Conservation (phyloP, 805 yeast species). For the Millerozyma miso region DNA sequence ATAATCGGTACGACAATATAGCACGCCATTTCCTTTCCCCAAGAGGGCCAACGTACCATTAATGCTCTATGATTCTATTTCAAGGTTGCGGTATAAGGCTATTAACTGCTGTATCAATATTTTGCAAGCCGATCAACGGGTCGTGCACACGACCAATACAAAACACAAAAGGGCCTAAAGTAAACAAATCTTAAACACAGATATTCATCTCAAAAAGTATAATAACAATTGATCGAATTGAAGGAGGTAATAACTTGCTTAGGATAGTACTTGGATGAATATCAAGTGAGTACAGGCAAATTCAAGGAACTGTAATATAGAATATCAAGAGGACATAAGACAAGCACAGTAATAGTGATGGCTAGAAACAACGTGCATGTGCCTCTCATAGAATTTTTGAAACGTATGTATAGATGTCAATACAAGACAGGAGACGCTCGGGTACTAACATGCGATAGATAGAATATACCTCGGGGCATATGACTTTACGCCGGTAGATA, state of each 20-base stretch:
- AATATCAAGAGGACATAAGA: neutral
- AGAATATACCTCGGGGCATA: constrained; percentile 89
- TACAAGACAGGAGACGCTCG: neutral
- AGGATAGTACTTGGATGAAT: neutral
- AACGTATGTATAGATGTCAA: constrained; percentile 28
- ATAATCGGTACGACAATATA: too few relatives aligned
- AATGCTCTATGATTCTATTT: too few relatives aligned
- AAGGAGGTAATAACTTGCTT: neutral
- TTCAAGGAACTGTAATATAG: neutral
- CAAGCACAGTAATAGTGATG: constrained; percentile 7
- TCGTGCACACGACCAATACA: too few relatives aligned
- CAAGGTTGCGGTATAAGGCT: too few relatives aligned
- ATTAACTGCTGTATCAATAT: too few relatives aligned
- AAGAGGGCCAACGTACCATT: too few relatives aligned
- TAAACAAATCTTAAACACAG: neutral
- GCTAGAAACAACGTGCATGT: constrained; percentile 17
- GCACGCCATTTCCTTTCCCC: too few relatives aligned
- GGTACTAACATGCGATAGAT: constrained; percentile 30
- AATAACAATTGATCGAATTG: neutral
- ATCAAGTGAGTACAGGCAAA: neutral
- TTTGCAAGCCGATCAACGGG: too few relatives aligned
- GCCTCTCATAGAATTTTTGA: constrained; percentile 42
- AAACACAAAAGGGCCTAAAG: neutral
- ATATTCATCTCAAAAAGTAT: neutral
- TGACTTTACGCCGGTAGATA: constrained; percentile 73